Base-by-base conservation (phyloP, 164 flowering plant genomes). In the Hamamelis virginiana region DNA sequence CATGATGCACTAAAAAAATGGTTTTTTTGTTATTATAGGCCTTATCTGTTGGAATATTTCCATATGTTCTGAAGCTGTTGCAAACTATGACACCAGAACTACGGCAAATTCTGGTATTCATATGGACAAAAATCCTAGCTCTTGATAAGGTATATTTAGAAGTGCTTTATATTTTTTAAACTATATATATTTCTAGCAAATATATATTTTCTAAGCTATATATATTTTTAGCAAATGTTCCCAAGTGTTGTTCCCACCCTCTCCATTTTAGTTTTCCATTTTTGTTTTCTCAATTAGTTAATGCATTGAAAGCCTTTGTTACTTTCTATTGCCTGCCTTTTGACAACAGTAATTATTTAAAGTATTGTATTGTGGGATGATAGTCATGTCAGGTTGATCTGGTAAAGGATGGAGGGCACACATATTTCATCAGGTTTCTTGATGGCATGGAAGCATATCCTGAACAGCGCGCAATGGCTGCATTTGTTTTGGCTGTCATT, bases 321-420 rank as follows among this genome's bases (percentile, higher is more conserved):
- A 22, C 60, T 26, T n/a, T 50, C 5, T 16, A 18, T 50, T 16
- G 41, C 14, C 61, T 22, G 21, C 5, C 47, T 61, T 44, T 45
- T 56, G 44, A 26, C 15, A 66, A 38, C 9, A 38, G 5, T 62
- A 63, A 63, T 16, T 44, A 15, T 46, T 26, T 38, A 19, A n/a
- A 25, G 41, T 33, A 28, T n/a, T 75, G 38, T 65, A 23, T 65
- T 79, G 38, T 75, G 74, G 66, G 67, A 71, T 71, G 48, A 55
- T 51, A 95, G 99, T 95, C 99, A 69, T 92, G 99, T 69, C 98
- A 95, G 88, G 97, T 91, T 68, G 98, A 95, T 87, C 84, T 95
- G 62, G 99, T 92, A 18, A 95, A 95, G 90, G 99, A 95, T 87
- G 96, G 90, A 0, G 99, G 99, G 8, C 99, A 95, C 69, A 78